Percentiles rank a stretch among this genome's conserved stretches.
These are phyloP conservation scores for Lipomyces mesembrius DNA, from an alignment of 805 yeast genomes.

Conservation along the genomic window DNA sequence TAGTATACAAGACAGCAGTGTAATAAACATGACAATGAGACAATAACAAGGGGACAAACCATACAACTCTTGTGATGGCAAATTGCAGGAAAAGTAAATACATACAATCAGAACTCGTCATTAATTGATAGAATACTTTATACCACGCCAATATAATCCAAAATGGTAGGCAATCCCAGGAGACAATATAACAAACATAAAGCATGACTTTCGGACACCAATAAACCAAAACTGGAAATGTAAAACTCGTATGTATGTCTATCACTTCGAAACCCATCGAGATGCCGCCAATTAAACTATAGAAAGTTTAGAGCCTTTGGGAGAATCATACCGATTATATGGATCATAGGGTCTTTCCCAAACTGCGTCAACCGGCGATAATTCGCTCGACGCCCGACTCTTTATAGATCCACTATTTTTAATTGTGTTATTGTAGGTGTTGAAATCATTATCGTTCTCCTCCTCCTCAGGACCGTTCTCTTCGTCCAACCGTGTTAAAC, in stretches of 20 bases:
- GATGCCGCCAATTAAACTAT: neutral
- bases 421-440: slow-evolving; percentile 22
- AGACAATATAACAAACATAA: neutral
- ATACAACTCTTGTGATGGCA: neutral
- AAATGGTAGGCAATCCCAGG: neutral
- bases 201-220: neutral
- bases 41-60: neutral
- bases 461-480: slow-evolving; percentile 26
- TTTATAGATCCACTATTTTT: slow-evolving; percentile 30
- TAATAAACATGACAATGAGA: neutral
- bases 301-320: slow-evolving; percentile 2
- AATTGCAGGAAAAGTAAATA: slow-evolving; percentile 1
- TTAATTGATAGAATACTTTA: neutral
- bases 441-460: slow-evolving; percentile 24
- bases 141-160: neutral
- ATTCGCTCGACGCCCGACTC: slow-evolving; percentile 26
- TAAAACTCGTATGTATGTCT: slow-evolving; percentile 4
- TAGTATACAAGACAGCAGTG: neutral
- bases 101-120: slow-evolving; percentile 2
- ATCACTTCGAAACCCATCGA: slow-evolving; percentile 4
- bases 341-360: slow-evolving; percentile 28
- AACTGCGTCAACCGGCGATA: slow-evolving; percentile 11
- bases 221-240: slow-evolving; percentile 12
- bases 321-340: slow-evolving; percentile 21
- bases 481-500: slow-evolving; percentile 46